phyloP scores from a whole-genome alignment of 1,139 yeast genomes.

The Geotrichum citri-aurantii region DNA sequence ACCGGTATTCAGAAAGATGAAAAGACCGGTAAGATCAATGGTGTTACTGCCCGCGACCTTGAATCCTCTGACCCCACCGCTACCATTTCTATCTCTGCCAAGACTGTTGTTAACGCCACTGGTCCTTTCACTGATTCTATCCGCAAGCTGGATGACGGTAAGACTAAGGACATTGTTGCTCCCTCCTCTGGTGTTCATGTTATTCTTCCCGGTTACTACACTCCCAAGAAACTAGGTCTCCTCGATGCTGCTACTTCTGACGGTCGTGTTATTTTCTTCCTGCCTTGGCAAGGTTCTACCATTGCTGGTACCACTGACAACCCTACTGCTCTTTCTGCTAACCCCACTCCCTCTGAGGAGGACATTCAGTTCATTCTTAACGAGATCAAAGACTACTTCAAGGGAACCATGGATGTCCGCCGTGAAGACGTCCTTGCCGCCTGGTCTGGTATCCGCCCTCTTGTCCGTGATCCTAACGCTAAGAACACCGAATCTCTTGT shows the following conservation, averaged over 20 bases:
- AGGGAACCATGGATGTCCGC: constrained; percentile 70
- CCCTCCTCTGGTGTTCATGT: constrained; percentile 94
- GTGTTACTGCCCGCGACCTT: constrained; percentile 69
- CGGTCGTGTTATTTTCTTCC: constrained; percentile 93
- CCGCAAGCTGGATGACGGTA: constrained; percentile 71
- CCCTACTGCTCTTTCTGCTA: constrained; percentile 54
- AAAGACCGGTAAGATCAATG: constrained; percentile 54
- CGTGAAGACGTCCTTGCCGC: constrained; percentile 91
- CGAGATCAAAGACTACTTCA: constrained; percentile 81
- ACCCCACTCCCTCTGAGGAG: constrained; percentile 82
- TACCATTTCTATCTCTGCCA: constrained; percentile 49
- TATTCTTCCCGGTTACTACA: constrained; percentile 85
- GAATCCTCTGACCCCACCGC: constrained; percentile 44
- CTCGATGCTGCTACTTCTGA: constrained; percentile 90
- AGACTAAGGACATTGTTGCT: constrained; percentile 69
- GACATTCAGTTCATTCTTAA: constrained; percentile 84
- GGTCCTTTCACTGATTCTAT: constrained; percentile 88
- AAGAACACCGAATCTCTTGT: constrained; percentile 72
- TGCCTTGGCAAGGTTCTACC: constrained; percentile 98
- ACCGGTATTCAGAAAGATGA: constrained; percentile 63
- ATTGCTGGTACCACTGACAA: constrained; percentile 94
- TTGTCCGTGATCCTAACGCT: constrained; percentile 78
- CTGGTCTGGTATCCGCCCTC: constrained; percentile 96
- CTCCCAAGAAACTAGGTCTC: constrained; percentile 83
- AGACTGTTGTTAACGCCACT: constrained; percentile 83